These are phyloP conservation scores for Colletotrichum sp. DNA, from an alignment of 2,329 filamentous ascomycete species.

Conservation along the genomic window DNA sequence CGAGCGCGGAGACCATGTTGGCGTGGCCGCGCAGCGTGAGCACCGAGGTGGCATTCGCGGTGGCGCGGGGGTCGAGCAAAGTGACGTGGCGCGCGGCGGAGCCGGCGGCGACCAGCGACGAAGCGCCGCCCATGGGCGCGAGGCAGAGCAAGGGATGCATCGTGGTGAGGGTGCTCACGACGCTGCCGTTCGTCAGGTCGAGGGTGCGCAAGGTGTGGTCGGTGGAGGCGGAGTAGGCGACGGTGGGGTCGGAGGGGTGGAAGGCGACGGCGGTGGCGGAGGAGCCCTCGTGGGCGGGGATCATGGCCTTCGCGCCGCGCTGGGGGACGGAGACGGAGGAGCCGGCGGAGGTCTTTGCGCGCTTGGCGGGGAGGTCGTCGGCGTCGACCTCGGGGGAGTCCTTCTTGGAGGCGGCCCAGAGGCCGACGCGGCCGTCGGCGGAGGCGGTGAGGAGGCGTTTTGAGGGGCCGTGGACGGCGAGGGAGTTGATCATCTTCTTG, in stretches of 20 bases:
- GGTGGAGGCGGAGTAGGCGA: constrained; percentile 89
- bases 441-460: constrained; percentile 86
- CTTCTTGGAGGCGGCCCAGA: constrained; percentile 85
- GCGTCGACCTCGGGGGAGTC: constrained; percentile 77
- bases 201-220: constrained; percentile 92
- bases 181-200: constrained; percentile 80
- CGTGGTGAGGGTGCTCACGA: constrained; percentile 84
- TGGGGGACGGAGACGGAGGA: constrained; percentile 59
- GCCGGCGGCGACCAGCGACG: constrained; percentile 68
- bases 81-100: constrained; percentile 88
- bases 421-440: constrained; percentile 80
- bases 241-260: constrained; percentile 82
- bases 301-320: constrained; percentile 78
- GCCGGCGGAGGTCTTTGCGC: constrained; percentile 67
- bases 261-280: constrained; percentile 83
- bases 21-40: constrained; percentile 92
- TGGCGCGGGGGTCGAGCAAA: constrained; percentile 87
- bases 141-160: constrained; percentile 84
- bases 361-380: constrained; percentile 76
- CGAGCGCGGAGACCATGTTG: constrained; percentile 63
- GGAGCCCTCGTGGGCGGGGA: constrained; percentile 75
- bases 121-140: constrained; percentile 72
- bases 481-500: constrained; percentile 72
- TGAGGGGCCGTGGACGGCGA: constrained; percentile 76
- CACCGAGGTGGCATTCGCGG: constrained; percentile 76